Evolutionary conservation across 1,284 basidiomycete genomes (phyloP), one percentile per base, ranked within the genome.

Genomic region (Apiotrichum brassicae): DNA sequence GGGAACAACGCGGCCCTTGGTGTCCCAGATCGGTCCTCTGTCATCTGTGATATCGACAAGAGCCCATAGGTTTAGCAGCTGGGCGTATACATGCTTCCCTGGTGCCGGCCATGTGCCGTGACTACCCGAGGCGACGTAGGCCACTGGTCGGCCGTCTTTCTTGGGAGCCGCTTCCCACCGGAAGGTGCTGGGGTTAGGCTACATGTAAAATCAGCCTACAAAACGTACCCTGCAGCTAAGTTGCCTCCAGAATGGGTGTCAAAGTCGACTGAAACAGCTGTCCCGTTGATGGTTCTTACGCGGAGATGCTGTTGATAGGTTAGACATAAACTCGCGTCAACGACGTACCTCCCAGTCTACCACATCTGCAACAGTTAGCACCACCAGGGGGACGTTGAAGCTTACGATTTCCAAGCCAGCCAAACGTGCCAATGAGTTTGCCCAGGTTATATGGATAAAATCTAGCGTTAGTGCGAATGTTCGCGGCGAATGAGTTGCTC

Each of bases 361-460:
- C 2, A 73, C 63, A 44, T 71, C 68, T 70, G 47, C 1, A 11
- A n/a, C 1, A 12, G 37, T 49, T 40, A 54, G 52, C 41, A 18
- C 9, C 18, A n/a, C n/a, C 3, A 6, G 2, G n/a, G 0, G 2
- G 1, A 2, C 2, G 8, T 3, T 4, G 4, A 11, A 5, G 59
- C 68, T 54, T 39, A 72, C 68, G 70, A 49, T 73, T 70, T 1
- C 70, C 71, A 5, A 72, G 51, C 19, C 67, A 54, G 1, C 71
- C 71, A 19, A 72, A 60, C 2, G 58, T 59, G 18, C 64, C 63
- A 2, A 70, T 60, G 6, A 59, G 52, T 54, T 73, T 73, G 22
- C 71, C 71, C 16, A 68, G 58, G 44, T 73, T 73, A 58, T 64
- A 71, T 0, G 71, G 71, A 49, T 72, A 73, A 61, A 61, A 71